A percentile compares a stretch with the other conserved stretches of the same genome.
These are phyloP conservation scores for Imleria badia DNA, from an alignment of 768 basidiomycete genomes.

Conservation along the genomic window DNA sequence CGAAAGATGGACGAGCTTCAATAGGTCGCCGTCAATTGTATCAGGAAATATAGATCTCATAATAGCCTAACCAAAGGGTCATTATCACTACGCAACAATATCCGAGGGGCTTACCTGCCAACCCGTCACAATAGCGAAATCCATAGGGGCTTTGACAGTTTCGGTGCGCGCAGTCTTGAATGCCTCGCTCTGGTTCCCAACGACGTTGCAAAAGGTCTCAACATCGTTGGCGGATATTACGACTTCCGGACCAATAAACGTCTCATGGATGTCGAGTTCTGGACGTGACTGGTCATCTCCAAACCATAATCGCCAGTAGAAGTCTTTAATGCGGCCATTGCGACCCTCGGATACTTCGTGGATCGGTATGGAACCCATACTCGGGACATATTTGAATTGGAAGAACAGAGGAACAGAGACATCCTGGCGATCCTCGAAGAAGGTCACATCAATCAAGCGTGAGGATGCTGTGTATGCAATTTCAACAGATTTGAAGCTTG, in stretches of 20 bases:
- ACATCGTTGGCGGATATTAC: slow-evolving; percentile 73
- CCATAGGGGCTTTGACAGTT: slow-evolving; percentile 87
- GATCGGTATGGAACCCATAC: slow-evolving; percentile 87
- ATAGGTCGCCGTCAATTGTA: slow-evolving; percentile 87
- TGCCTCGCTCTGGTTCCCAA: slow-evolving; percentile 89
- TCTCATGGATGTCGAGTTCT: slow-evolving; percentile 74
- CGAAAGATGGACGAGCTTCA: slow-evolving; percentile 95
- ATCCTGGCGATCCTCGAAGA: slow-evolving; percentile 81
- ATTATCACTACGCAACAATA: not conserved
- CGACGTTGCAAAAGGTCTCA: slow-evolving; percentile 87
- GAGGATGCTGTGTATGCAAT: slow-evolving; percentile 56
- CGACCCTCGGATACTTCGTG: slow-evolving; percentile 84
- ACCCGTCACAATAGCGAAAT: slow-evolving; percentile 97
- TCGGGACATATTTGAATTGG: slow-evolving; percentile 83
- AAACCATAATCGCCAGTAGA: slow-evolving; percentile 99
- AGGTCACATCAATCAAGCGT: slow-evolving; percentile 62
- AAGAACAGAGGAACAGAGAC: slow-evolving; percentile 78
- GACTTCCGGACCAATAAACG: slow-evolving; percentile 85
- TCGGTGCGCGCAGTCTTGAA: slow-evolving; percentile 79
- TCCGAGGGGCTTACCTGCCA: slow-evolving; percentile 76
- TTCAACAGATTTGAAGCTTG: slow-evolving; percentile 81
- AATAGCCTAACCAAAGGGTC: slow-evolving; percentile 67
- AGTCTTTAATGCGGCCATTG: slow-evolving; percentile 90
- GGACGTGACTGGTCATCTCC: slow-evolving; percentile 81
- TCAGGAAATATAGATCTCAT: slow-evolving; percentile 97